Conservation (phyloP, 768 basidiomycete species). For the Kwoniella sp. region DNA sequence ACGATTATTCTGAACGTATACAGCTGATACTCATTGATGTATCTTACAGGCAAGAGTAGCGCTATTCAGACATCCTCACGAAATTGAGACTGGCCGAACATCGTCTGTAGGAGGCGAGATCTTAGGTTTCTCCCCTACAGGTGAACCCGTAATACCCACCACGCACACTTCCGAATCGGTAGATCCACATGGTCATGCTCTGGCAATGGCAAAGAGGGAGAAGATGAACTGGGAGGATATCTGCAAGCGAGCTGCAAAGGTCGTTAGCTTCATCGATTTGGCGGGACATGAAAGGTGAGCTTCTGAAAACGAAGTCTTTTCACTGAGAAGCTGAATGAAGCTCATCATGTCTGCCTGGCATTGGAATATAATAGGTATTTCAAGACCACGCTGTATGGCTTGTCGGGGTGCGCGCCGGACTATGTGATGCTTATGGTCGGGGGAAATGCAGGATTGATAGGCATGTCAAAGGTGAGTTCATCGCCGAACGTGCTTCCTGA, state of each 20-base stretch:
- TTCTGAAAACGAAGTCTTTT: not conserved
- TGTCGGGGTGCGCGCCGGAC: slow-evolving; percentile 86
- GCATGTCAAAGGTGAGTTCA: slow-evolving; percentile 55
- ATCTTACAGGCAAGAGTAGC: slow-evolving; percentile 71
- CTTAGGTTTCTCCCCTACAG: slow-evolving; percentile 77
- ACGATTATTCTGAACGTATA: too few relatives aligned
- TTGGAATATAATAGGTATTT: slow-evolving; percentile 47
- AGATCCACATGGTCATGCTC: slow-evolving; percentile 56
- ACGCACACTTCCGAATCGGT: slow-evolving; percentile 47
- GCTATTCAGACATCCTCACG: slow-evolving; percentile 95
- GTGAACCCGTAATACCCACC: slow-evolving; percentile 75
- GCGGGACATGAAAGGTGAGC: slow-evolving; percentile 93
- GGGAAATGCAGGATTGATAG: slow-evolving; percentile 71
- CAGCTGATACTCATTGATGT: too few relatives aligned
- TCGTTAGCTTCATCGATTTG: slow-evolving; percentile 91
- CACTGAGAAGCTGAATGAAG: not conserved
- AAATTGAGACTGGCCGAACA: slow-evolving; percentile 92
- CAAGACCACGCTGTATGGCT: slow-evolving; percentile 85
- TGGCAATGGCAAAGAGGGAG: slow-evolving; percentile 62
- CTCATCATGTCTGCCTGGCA: not conserved
- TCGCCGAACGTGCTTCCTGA: not conserved
- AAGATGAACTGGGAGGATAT: slow-evolving; percentile 97
- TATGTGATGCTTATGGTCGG: slow-evolving; percentile 90
- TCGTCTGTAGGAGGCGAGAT: slow-evolving; percentile 99
- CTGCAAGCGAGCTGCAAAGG: slow-evolving; percentile 81